A percentile compares a stretch with the other conserved stretches of the same genome.
phyloP scores from a whole-genome alignment of 768 basidiomycete species.

The Lanmaoa rubissima region DNA sequence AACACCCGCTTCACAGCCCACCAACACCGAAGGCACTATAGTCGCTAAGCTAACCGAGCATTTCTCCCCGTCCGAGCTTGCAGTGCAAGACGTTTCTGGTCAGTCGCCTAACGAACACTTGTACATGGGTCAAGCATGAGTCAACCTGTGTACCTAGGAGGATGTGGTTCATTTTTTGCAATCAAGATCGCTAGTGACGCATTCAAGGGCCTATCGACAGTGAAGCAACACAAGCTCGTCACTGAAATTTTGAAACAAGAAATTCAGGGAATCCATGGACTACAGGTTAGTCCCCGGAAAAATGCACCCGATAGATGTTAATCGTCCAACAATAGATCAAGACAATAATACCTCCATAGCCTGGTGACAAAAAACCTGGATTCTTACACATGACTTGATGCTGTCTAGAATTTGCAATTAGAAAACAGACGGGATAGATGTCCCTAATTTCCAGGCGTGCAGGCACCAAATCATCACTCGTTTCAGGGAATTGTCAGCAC shows the following conservation, averaged over 20 bases:
- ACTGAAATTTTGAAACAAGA: slow-evolving; percentile 84
- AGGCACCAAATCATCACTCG: neutral
- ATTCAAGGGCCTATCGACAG: slow-evolving; percentile 81
- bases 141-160: slow-evolving; percentile 51
- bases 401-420: slow-evolving; percentile 6
- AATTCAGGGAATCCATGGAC: slow-evolving; percentile 87
- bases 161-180: slow-evolving; percentile 96
- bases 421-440: slow-evolving; percentile 1
- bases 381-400: neutral
- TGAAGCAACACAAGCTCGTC: slow-evolving; percentile 94
- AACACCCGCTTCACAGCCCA: slow-evolving; percentile 23
- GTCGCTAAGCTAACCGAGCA: slow-evolving; percentile 65
- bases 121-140: neutral
- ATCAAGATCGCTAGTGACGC: slow-evolving; percentile 82
- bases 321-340: slow-evolving; percentile 37
- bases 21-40: slow-evolving; percentile 53
- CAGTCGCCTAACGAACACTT: slow-evolving; percentile 19
- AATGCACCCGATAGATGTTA: neutral
- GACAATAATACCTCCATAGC: slow-evolving; percentile 35
- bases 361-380: neutral
- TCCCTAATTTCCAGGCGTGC: neutral
- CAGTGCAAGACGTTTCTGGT: slow-evolving; percentile 97
- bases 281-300: slow-evolving; percentile 64
- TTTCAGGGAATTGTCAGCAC: neutral
- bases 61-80: slow-evolving; percentile 78